Evolutionary conservation across 2,329 filamentous ascomycete species (phyloP), one percentile per base, ranked within the genome.

Genomic region (Apiospora arundinis): DNA sequence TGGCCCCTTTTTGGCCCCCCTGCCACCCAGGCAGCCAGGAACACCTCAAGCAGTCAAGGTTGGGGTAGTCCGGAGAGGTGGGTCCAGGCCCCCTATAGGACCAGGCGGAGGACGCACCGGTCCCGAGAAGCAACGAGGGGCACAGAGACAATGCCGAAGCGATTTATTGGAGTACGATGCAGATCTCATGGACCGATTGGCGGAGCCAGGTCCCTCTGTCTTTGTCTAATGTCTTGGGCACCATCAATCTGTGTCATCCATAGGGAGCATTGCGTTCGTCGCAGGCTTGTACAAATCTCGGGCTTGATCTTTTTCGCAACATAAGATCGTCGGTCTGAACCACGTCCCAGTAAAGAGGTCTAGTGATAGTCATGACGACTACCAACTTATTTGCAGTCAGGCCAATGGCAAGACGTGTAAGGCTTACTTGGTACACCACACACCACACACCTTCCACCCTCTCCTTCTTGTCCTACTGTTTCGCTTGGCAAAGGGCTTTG

Each of bases 31-130:
- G 25, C 18, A 23, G 14, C 44, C 32, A 37, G 18, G 25, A 48
- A n/a, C 32, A 11, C 28, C 67, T 14, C 32, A n/a, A n/a, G n/a
- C n/a, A n/a, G n/a, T n/a, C n/a, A n/a, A 56, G 67, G 45, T 69
- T 69, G 67, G 67, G 67, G 67, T 49, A 69, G 67, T 69, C 67
- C 67, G 67, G 46, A 49, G 14, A 40, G 67, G 46, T 32, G 46
- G 67, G 32, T 23, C 56, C 32, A 40, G 32, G 32, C 18, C 21
- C 4, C 18, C 6, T 25, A 37, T 25, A 56, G 25, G 49, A 52
- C 28, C 25, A 9, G 25, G 25, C 49, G 25, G 49, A 56, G 25
- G 25, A 32, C 7, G 52, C 52, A 60, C 52, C 52, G 52, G 52
- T 60, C 52, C 28, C 28, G 28, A 60, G 52, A 60, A 32, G 28